Conservation (phyloP, 1,284 basidiomycete species). For the Marasmius oreades region DNA sequence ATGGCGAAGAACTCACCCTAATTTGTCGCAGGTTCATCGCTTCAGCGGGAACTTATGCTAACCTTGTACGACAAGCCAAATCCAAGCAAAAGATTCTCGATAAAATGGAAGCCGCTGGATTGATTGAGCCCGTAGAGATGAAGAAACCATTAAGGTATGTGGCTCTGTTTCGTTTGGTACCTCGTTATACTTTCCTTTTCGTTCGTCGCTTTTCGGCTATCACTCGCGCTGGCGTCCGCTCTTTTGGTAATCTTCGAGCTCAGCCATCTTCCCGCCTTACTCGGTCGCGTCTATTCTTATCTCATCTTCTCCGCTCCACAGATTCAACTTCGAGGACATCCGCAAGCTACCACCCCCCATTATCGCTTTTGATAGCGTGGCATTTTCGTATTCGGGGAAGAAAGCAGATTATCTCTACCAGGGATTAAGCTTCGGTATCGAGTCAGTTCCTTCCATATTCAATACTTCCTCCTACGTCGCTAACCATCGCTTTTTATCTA, state of each 20-base stretch:
- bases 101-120: conserved; percentile 99
- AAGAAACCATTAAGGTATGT: conserved; percentile 61
- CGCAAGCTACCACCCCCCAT: conserved; percentile 94
- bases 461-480: not conserved
- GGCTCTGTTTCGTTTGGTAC: not conserved
- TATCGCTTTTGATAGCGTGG: conserved; percentile 93
- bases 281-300: not conserved
- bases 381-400: conserved; percentile 92
- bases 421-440: conserved; percentile 91
- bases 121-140: conserved; percentile 85
- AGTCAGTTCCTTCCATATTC: conserved; percentile 47
- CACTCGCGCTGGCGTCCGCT: not conserved
- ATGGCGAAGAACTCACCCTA: not conserved
- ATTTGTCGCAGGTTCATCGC: conserved; percentile 78
- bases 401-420: conserved; percentile 87
- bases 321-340: conserved; percentile 96
- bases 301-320: conserved; percentile 9
- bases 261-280: too few species aligned
- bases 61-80: conserved; percentile 97
- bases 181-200: not conserved
- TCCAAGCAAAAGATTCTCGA: conserved; percentile 99
- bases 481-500: conserved; percentile 25
- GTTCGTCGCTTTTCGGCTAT: not conserved
- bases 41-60: conserved; percentile 98
- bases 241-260: not conserved